These are phyloP conservation scores for Plasmodium blacklocki DNA, from an alignment of 169 alveolate species.

Conservation along the genomic window DNA sequence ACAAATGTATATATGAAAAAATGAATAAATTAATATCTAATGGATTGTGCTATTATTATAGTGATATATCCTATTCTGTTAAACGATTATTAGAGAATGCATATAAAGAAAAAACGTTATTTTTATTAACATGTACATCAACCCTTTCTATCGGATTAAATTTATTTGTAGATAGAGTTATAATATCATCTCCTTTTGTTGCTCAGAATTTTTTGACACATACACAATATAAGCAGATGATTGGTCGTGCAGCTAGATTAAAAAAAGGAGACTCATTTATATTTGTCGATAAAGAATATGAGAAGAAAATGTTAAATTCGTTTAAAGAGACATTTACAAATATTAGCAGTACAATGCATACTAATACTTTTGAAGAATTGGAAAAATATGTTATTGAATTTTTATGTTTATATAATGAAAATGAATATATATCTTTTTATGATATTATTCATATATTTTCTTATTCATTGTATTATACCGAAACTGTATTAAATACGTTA, in stretches of 20 bases:
- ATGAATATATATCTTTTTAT: slow-evolving; percentile 4
- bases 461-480: slow-evolving; percentile 23
- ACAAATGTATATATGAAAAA: slow-evolving; percentile 28
- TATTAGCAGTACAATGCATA: slow-evolving; percentile 57
- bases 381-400: slow-evolving; percentile 51
- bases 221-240: slow-evolving; percentile 74
- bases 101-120: slow-evolving; percentile 53
- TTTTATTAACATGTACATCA: slow-evolving; percentile 68
- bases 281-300: slow-evolving; percentile 39
- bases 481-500: not conserved
- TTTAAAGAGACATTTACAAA: slow-evolving; percentile 40
- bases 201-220: slow-evolving; percentile 52
- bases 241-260: slow-evolving; percentile 71
- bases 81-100: slow-evolving; percentile 29
- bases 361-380: slow-evolving; percentile 8
- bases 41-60: slow-evolving; percentile 71
- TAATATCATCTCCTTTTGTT: slow-evolving; percentile 71
- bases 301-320: slow-evolving; percentile 17
- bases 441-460: slow-evolving; percentile 25
- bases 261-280: slow-evolving; percentile 69
- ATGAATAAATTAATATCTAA: slow-evolving; percentile 20
- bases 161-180: slow-evolving; percentile 45
- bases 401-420: slow-evolving; percentile 11
- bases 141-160: slow-evolving; percentile 67
- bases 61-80: slow-evolving; percentile 31